Conservation (phyloP, 164 flowering plant genomes). For the Kalanchoe fedtschenkoi region DNA sequence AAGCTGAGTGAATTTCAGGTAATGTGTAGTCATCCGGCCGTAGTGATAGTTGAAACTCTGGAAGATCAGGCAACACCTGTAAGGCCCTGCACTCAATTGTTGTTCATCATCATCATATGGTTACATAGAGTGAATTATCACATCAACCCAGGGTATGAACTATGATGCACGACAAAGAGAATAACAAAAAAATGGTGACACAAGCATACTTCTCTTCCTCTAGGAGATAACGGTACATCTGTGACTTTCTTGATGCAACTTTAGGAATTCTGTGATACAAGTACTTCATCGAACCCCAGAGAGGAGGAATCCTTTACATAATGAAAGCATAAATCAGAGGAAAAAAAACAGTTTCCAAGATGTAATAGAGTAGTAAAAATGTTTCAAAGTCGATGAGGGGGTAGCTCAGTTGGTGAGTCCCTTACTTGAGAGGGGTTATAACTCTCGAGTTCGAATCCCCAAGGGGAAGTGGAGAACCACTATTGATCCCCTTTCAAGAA, state of each 20-base stretch:
- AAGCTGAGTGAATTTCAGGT: constrained; percentile 48
- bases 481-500: too few relatives aligned
- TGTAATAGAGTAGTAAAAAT: not conserved
- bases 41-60: constrained; percentile 66
- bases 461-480: too few relatives aligned
- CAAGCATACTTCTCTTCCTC: constrained; percentile 71
- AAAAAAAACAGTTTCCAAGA: not conserved
- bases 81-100: constrained; percentile 38
- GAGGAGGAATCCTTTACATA: constrained; percentile 52
- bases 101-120: not conserved
- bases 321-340: constrained; percentile 1
- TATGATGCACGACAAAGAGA: not conserved
- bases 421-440: too few relatives aligned
- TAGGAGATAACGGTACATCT: constrained; percentile 71
- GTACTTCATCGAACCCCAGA: constrained; percentile 85
- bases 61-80: constrained; percentile 63
- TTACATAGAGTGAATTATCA: not conserved
- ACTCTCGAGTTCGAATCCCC: too few relatives aligned
- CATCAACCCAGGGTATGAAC: not conserved
- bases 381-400: not conserved
- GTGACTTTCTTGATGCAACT: constrained; percentile 63
- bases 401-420: too few relatives aligned
- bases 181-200: not conserved
- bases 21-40: constrained; percentile 59
- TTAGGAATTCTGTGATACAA: constrained; percentile 75